Evolutionary conservation across 176 grass and related monocot species (phyloP).

Genomic region (Carex kokanica): DNA sequence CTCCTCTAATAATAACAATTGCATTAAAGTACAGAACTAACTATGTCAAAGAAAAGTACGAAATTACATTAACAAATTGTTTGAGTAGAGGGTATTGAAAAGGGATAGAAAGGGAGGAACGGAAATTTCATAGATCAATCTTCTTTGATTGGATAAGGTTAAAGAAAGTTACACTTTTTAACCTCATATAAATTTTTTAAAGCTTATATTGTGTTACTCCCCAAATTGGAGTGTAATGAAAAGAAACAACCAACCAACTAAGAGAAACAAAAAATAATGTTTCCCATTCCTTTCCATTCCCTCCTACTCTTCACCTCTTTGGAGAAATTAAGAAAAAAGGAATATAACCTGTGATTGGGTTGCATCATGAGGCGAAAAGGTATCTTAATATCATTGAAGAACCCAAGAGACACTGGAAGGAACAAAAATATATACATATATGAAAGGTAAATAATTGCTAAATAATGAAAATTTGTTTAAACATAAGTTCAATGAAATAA

Average conservation of each 20-base stretch:
- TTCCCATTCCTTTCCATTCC: not conserved
- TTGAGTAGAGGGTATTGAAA: not conserved
- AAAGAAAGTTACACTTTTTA: not conserved
- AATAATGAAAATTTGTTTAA: conserved; percentile 17
- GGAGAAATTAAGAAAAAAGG: not conserved
- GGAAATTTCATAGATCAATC: not conserved
- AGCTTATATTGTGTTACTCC: not conserved
- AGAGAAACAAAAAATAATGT: not conserved
- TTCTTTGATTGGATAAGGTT: not conserved
- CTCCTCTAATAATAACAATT: conserved; percentile 32
- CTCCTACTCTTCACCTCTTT: not conserved
- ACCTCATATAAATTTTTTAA: not conserved
- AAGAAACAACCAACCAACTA: not conserved
- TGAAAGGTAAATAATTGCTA: conserved; percentile 26
- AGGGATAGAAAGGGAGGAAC: not conserved
- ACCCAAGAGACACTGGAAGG: conserved; percentile 86
- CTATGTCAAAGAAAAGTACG: not conserved
- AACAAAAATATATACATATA: conserved; percentile 19
- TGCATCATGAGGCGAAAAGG: conserved; percentile 56
- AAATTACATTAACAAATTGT: not conserved
- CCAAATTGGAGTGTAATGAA: not conserved
- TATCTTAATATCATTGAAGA: conserved; percentile 76
- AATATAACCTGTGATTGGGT: conserved; percentile 32
- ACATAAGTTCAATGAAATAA: not conserved
- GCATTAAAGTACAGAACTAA: conserved; percentile 5